Conservation (phyloP, 2,329 filamentous ascomycete genomes). For the Emergomyces africanus region DNA sequence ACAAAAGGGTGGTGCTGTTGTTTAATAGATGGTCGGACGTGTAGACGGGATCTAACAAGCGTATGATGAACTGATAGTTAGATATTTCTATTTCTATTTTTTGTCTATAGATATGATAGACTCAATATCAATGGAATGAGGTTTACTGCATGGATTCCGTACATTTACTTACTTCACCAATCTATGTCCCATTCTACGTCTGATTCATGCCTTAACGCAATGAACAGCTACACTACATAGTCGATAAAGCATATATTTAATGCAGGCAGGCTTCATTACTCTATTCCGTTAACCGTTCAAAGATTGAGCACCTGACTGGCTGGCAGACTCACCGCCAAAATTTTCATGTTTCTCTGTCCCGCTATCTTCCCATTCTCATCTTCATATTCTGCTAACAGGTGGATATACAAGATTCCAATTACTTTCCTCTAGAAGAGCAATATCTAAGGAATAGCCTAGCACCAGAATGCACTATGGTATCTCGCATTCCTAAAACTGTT, state of each 20-base stretch:
- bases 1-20: background rate
- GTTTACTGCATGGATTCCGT: background rate
- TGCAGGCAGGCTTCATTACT: too few species aligned
- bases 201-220: background rate
- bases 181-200: background rate
- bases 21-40: background rate
- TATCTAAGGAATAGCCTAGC: background rate
- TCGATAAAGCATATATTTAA: background rate
- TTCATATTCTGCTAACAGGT: background rate
- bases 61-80: background rate
- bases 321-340: background rate
- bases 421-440: background rate
- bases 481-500: background rate
- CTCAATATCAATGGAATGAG: background rate
- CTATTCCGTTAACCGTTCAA: too few species aligned
- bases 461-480: background rate
- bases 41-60: background rate
- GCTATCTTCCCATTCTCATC: background rate
- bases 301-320: too few species aligned
- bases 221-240: background rate
- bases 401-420: background rate
- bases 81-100: background rate
- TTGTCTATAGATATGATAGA: background rate
- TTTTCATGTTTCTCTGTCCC: background rate
- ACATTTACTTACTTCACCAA: too few species aligned